Percentiles rank a stretch among this genome's conserved stretches.
phyloP scores from a whole-genome alignment of 1,284 basidiomycete genomes.

The Pseudozyma flocculosa region DNA sequence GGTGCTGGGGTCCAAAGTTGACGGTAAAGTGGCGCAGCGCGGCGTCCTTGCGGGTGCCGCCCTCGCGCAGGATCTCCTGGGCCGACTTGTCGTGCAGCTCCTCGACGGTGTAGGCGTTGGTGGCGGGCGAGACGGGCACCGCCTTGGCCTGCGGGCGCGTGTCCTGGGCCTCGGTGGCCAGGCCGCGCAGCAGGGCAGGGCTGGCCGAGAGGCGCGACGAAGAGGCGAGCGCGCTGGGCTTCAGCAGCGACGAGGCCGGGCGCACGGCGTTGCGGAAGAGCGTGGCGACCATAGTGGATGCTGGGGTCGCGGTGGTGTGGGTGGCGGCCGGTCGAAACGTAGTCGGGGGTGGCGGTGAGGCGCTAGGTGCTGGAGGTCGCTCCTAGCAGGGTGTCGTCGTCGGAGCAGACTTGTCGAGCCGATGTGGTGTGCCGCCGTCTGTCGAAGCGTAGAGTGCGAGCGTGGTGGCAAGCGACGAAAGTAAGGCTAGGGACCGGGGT shows the following conservation, averaged over 20 bases:
- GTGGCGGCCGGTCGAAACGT: no score
- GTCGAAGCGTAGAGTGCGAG: no score
- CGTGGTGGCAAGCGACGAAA: no score
- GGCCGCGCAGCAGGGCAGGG: constrained; percentile 17
- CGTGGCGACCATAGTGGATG: constrained; percentile 24
- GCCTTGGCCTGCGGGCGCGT: constrained; percentile 23
- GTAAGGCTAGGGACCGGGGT: no score
- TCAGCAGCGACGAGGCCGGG: constrained; percentile 28
- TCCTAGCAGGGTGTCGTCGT: no score
- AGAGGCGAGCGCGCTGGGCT: constrained; percentile 7
- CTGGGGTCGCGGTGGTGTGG: not conserved
- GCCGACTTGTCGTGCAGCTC: constrained; percentile 73
- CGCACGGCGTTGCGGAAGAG: constrained; percentile 27
- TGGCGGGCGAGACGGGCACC: constrained; percentile 26
- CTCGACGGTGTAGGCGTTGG: constrained; percentile 42
- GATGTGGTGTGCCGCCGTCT: no score
- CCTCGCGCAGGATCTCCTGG: constrained; percentile 74
- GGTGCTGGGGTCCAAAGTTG: constrained; percentile 75
- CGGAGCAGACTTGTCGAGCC: no score
- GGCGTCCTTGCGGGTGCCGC: constrained; percentile 71
- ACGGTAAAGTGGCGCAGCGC: constrained; percentile 66
- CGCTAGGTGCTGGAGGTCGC: no score
- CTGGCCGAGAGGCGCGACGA: constrained; percentile 23
- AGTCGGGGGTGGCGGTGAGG: no score
- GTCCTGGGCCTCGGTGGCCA: constrained; percentile 42